Base-by-base conservation (phyloP, 208 protist genomes). In the Wallacemonas sp. region DNA sequence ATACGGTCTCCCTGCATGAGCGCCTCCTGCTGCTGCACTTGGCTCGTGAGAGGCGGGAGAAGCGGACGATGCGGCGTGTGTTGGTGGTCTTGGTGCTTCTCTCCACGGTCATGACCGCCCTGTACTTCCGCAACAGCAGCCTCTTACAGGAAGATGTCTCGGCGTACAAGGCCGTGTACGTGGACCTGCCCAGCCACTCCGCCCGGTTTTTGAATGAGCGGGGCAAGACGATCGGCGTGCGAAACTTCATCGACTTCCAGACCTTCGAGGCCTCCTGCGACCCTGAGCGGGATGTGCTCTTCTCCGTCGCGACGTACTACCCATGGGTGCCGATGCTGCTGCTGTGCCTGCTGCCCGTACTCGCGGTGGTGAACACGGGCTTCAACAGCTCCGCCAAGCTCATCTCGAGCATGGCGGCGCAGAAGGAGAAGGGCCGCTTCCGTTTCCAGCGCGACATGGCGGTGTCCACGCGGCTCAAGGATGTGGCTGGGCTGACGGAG, bases 401-500 rank as follows among this genome's bases (percentile, higher is more conserved):
- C 22, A 55, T 66, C 6, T 71, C 68, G 38, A 60, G 5, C 14
- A 63, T 72, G 65, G 51, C 54, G 47, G 51, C 72, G 63, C 60
- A 72, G 66, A 51, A 46, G 38, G 83, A 88, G 70, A 86, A 84
- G 66, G 71, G 65, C 62, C 75, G 77, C 6, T 94, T 88, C 74
- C 72, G 61, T 45, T 95, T 93, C 65, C 84, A 88, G 66, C 78
- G 78, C 19, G 80, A 92, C 53, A 70, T 81, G 60, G 66, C 71
- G 24, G 79, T 93, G 22, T 69, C 59, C 22, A 95, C 90, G 58
- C 74, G 82, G 19, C 68, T 95, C 15, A 78, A 64, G 21, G 84
- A 95, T 72, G 87, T 95, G 28, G 90, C 90, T 28, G 90, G 90
- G 2, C 68, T 95, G 47, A 89, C 84, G 12, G 86, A 95, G 75